Conservation (phyloP, 2,329 filamentous ascomycete genomes). For the Monascus ruber region DNA sequence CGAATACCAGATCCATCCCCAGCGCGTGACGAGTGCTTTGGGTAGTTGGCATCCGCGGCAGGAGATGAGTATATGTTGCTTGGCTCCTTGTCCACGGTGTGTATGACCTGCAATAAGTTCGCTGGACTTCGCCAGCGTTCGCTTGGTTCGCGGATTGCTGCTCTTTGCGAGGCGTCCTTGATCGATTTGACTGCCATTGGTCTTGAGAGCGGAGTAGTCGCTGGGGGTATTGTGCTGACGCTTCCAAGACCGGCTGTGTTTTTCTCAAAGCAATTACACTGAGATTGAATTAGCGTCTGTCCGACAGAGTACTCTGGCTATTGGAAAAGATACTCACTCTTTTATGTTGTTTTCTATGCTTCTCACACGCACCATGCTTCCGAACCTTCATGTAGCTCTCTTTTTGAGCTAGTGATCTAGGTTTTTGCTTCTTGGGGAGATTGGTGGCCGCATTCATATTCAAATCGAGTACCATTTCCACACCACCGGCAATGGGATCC, state of each 20-base stretch:
- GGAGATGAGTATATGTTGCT: background rate
- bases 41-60: constrained; percentile 6
- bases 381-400: constrained; percentile 34
- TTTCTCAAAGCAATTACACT: constrained; percentile 33
- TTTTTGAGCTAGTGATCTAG: constrained; percentile 29
- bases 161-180: background rate
- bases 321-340: constrained; percentile 17
- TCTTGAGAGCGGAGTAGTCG: background rate
- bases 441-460: constrained; percentile 33
- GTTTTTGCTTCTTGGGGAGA: constrained; percentile 31
- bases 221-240: constrained; percentile 1
- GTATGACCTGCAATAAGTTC: background rate
- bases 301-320: too few species aligned
- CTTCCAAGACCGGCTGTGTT: constrained; percentile 8
- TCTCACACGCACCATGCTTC: constrained; percentile 32
- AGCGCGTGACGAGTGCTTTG: background rate
- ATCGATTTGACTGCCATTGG: background rate
- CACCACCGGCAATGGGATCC: constrained; percentile 11
- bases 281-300: background rate
- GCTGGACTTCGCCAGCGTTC: background rate
- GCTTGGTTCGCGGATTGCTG: background rate
- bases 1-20: background rate
- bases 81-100: background rate
- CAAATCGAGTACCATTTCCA: constrained; percentile 31
- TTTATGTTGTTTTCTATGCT: constrained; percentile 34